These are phyloP conservation scores for Sanghuangporus baumii DNA, from an alignment of 1,284 basidiomycete genomes.

Conservation along the genomic window DNA sequence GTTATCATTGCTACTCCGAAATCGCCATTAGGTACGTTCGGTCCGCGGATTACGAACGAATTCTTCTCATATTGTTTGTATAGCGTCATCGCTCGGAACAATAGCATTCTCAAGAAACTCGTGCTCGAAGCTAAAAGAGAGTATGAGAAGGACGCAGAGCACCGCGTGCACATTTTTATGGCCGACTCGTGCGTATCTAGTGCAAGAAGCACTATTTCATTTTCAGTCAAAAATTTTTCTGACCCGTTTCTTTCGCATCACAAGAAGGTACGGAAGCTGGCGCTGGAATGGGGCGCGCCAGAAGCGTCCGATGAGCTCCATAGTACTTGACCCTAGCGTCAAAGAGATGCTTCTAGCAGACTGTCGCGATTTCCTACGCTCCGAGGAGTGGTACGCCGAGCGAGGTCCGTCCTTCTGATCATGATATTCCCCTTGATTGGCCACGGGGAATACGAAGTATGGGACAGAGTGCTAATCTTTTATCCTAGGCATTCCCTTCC, in stretches of 20 bases:
- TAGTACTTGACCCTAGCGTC: constrained; percentile 77
- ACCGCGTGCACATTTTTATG: constrained; percentile 81
- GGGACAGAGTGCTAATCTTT: background rate
- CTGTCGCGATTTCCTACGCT: constrained; percentile 76
- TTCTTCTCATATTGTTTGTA: constrained; percentile 16
- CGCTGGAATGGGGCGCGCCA: constrained; percentile 82
- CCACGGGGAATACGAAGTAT: background rate
- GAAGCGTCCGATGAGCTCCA: constrained; percentile 82
- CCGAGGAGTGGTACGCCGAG: constrained; percentile 84
- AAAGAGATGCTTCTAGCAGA: constrained; percentile 84
- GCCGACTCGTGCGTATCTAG: constrained; percentile 66
- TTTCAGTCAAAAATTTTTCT: background rate
- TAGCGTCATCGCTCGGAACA: constrained; percentile 79
- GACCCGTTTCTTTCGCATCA: constrained; percentile 5
- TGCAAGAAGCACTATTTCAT: background rate
- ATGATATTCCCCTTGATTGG: background rate
- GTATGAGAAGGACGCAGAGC: constrained; percentile 83
- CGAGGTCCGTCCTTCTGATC: constrained; percentile 48
- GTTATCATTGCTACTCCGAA: constrained; percentile 60
- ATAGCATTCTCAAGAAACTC: constrained; percentile 77
- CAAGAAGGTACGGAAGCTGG: constrained; percentile 68
- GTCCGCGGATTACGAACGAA: background rate
- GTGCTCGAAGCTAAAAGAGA: constrained; percentile 80
- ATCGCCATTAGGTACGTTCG: constrained; percentile 68
- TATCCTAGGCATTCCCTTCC: constrained; percentile 71